These are phyloP conservation scores for Laetiporus sulphureus DNA, from an alignment of 1,284 basidiomycete species.

Conservation along the genomic window DNA sequence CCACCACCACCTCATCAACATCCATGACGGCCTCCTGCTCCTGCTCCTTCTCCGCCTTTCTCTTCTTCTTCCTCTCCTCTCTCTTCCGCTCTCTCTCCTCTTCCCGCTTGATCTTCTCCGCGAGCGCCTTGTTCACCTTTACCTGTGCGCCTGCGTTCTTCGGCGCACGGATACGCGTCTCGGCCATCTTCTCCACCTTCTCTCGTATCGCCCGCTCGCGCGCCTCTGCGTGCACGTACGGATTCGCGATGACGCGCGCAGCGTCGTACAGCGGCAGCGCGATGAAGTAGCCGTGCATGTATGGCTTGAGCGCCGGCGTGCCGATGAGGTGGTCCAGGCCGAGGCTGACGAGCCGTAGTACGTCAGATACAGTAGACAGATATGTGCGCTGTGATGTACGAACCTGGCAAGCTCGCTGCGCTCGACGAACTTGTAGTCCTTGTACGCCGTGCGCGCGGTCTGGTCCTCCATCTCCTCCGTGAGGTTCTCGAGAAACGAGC, in stretches of 20 bases:
- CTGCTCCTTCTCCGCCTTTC: constrained; percentile 32
- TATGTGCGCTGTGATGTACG: constrained; percentile 25
- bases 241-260: constrained; percentile 93
- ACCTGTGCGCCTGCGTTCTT: constrained; percentile 61
- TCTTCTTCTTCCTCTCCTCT: constrained; percentile 54
- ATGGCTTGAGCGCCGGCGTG: constrained; percentile 92
- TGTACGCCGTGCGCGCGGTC: constrained; percentile 72
- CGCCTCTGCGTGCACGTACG: constrained; percentile 92
- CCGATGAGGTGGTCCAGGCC: constrained; percentile 94
- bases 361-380: constrained; percentile 5
- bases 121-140: constrained; percentile 91
- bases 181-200: constrained; percentile 90
- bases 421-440: constrained; percentile 98
- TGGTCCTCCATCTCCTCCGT: constrained; percentile 97
- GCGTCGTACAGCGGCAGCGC: constrained; percentile 94
- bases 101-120: constrained; percentile 77
- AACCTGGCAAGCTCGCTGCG: constrained; percentile 80
- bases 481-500: constrained; percentile 94
- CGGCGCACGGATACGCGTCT: constrained; percentile 83
- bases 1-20: constrained; percentile 33
- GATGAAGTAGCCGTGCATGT: constrained; percentile 99
- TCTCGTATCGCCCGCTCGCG: constrained; percentile 83
- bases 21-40: constrained; percentile 36
- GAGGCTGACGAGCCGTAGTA: constrained; percentile 42
- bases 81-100: constrained; percentile 63